Percentiles rank a stretch among this genome's conserved stretches.
These are phyloP conservation scores for Ceratocystis cacaofunesta DNA, from an alignment of 2,329 filamentous ascomycete species.

Conservation along the genomic window DNA sequence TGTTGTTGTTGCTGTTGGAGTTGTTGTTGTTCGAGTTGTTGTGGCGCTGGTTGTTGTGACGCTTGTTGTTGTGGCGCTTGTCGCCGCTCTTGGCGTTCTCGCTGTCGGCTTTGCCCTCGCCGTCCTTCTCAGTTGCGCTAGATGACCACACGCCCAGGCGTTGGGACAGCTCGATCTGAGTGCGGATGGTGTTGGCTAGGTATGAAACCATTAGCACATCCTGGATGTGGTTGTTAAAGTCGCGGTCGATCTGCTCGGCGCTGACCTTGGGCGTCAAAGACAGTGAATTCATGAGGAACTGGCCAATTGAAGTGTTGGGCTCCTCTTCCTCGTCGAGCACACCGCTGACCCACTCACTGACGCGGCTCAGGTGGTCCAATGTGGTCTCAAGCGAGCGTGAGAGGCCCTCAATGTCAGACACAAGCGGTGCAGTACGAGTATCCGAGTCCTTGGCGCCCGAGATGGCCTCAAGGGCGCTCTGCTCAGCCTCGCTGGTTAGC, in stretches of 20 bases:
- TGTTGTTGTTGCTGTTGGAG: slow-evolving; percentile 37
- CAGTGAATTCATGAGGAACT: slow-evolving; percentile 88
- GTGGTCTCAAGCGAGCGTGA: slow-evolving; percentile 79
- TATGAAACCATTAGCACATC: slow-evolving; percentile 97
- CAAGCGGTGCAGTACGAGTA: slow-evolving; percentile 54
- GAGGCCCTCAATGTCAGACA: slow-evolving; percentile 79
- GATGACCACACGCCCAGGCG: slow-evolving; percentile 70
- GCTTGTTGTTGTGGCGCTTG: slow-evolving; percentile 34
- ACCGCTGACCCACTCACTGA: slow-evolving; percentile 80
- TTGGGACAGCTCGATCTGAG: slow-evolving; percentile 96
- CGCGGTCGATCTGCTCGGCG: slow-evolving; percentile 73
- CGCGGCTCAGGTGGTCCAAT: slow-evolving; percentile 75
- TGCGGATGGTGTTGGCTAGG: slow-evolving; percentile 95
- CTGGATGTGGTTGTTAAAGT: slow-evolving; percentile 99
- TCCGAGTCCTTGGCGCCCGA: slow-evolving; percentile 67
- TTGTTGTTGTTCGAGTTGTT: slow-evolving; percentile 26
- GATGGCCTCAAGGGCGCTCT: slow-evolving; percentile 61
- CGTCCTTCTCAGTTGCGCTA: slow-evolving; percentile 34
- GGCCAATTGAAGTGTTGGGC: slow-evolving; percentile 80
- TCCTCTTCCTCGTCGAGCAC: slow-evolving; percentile 87
- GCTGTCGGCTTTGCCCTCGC: slow-evolving; percentile 32
- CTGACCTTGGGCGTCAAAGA: slow-evolving; percentile 92
- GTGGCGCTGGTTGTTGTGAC: slow-evolving; percentile 27
- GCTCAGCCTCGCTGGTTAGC: slow-evolving; percentile 63
- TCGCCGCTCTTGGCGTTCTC: slow-evolving; percentile 30